Percentiles rank a stretch among this genome's conserved stretches.
These are phyloP conservation scores for Dipteronia dyeriana DNA, from an alignment of 345 rosid genomes.

Conservation along the genomic window DNA sequence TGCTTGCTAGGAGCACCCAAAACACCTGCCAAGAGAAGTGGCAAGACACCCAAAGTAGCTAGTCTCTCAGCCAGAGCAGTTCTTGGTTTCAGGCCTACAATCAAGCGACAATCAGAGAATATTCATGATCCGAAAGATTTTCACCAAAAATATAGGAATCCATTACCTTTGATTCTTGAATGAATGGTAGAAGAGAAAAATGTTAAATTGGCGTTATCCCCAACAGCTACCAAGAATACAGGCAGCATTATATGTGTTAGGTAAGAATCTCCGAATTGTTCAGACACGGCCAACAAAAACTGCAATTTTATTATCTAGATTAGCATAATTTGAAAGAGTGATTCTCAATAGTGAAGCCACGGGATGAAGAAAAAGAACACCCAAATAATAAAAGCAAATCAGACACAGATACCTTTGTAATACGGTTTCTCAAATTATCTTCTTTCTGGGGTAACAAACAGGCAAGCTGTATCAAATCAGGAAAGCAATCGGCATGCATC, in stretches of 20 bases:
- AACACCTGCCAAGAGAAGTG: slow-evolving; percentile 91
- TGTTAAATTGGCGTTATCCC: slow-evolving; percentile 74
- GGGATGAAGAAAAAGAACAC: background rate
- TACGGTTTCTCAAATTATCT: slow-evolving; percentile 80
- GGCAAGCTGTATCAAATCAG: slow-evolving; percentile 72
- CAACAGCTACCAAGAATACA: slow-evolving; percentile 82
- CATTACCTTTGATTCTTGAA: slow-evolving; percentile 69
- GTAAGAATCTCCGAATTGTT: slow-evolving; percentile 72
- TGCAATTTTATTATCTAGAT: slow-evolving; percentile 39
- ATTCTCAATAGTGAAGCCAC: slow-evolving; percentile 15
- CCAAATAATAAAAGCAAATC: slow-evolving; percentile 13
- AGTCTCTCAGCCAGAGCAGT: slow-evolving; percentile 76
- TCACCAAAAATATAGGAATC: slow-evolving; percentile 15
- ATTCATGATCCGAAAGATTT: slow-evolving; percentile 9
- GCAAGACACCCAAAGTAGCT: slow-evolving; percentile 74
- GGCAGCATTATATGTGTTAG: slow-evolving; percentile 83
- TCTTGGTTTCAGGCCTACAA: slow-evolving; percentile 84
- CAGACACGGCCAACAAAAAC: slow-evolving; percentile 81
- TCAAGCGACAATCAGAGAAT: slow-evolving; percentile 26
- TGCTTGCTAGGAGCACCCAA: slow-evolving; percentile 82
- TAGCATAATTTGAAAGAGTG: slow-evolving; percentile 24
- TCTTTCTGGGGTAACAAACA: slow-evolving; percentile 88
- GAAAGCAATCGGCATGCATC: slow-evolving; percentile 92
- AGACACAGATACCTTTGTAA: slow-evolving; percentile 60
- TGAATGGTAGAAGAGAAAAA: slow-evolving; percentile 59